Base-by-base conservation (phyloP, 345 rosid genomes). In the Aegle marmelos region DNA sequence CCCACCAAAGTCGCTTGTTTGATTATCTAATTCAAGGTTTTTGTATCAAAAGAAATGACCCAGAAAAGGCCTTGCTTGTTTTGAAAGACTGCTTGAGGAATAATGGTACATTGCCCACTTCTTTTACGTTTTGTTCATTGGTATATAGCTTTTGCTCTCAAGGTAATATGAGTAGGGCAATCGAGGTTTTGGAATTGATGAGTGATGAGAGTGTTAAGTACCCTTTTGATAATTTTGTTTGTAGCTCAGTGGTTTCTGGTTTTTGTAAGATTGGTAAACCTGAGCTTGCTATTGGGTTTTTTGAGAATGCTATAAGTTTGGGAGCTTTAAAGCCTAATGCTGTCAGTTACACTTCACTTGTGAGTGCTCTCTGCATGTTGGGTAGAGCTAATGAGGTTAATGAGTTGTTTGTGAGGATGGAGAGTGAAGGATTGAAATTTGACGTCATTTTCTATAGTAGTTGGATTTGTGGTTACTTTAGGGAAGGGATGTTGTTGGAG, bases 231-330 rank as follows among this genome's bases (percentile, higher is more conserved):
- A 89, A 92, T 90, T 94, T 89, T 76, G 92, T 92, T 56, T 90
- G 84, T 82, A 90, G 95, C 84, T 81, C 86, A 70, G 89, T 94
- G 54, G 82, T 92, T 81, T 86, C 91, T 76, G 90, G 95, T 74
- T 90, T 90, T 80, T 89, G 91, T 79, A 88, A 30, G 81, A 85
- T 87, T 70, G 95, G 90, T 80, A 89, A 87, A 74, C 95, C 97
- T 16, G 92, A 94, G 64, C 82, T 89, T 72, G 98, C 85, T 21
- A 27, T 92, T 17, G 85, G 80, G 33, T 88, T 94, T 81, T 92
- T 88, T 71, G 73, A 88, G 79, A 87, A 82, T 70, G 90, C 89
- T 33, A 36, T 84, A 3, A 70, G 27, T 53, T 83, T 89, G 7
- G 92, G 89, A 73, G 89, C 81, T 86, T 86, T 92, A 63, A 80